Base-by-base conservation (phyloP, 345 rosid genomes). In the Ceriops zippeliana region DNA sequence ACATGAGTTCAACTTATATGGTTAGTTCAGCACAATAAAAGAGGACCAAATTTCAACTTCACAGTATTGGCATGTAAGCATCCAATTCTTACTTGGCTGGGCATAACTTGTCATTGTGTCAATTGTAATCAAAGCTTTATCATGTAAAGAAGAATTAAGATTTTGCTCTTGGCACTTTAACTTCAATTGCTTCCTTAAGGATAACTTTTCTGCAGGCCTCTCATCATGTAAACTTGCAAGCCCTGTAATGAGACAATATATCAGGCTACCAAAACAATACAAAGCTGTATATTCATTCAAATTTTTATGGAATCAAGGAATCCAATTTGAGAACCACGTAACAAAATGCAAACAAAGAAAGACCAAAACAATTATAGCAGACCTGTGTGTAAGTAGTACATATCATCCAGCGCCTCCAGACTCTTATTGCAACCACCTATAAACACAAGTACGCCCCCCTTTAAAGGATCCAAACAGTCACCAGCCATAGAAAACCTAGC, bases 401-500 rank as follows among this genome's bases (percentile, higher is more conserved):
- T 89, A 75, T 92, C 98, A 79, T 96, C 97, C 69, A 96, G 73
- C 57, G 99, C 98, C 86, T 96, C 99, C 6, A 92, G 99, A 73
- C 81, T 85, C 83, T 85, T 96, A 78, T 87, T 87, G 83, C 98
- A 96, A 67, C 99, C 99, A 74, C 99, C 99, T 22, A 89, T 70
- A 71, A 96, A 81, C 65, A 86, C 78, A 69, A 92, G 92, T 69
- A 84, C 80, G 17, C 99, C 97, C 52, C 82, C 78, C 76, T 81
- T 89, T 63, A 82, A 71, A 3, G 98, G 99, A 84, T 90, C 96
- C 80, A 92, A 85, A 76, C 87, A 87, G 69, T 87, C 99, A 76
- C 98, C 96, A 17, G 96, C 86, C 47, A 90, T 83, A 62, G 99
- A 92, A 81, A 96, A 96, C 80, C 97, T 96, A 32, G 99, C 90